These are phyloP conservation scores for Cyberlindnera saturnus DNA, from an alignment of 805 yeast genomes.

Conservation along the genomic window DNA sequence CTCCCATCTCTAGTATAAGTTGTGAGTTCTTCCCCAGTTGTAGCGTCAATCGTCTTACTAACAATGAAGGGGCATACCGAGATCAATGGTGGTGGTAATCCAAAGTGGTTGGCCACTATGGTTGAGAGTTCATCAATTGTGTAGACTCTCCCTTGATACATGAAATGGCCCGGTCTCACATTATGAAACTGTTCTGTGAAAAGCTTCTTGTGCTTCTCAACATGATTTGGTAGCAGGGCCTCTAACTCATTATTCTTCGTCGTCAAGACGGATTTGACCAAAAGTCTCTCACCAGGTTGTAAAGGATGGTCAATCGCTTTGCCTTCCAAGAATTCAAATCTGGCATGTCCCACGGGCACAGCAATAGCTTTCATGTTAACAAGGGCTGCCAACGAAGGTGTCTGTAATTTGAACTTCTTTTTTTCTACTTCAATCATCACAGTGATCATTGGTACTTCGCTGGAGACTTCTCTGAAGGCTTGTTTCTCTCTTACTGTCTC, in stretches of 20 bases:
- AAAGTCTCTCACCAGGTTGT: background rate
- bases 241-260: constrained; percentile 2
- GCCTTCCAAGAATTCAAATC: background rate
- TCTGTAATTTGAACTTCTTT: constrained; percentile 1
- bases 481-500: background rate
- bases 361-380: constrained; percentile 14
- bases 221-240: constrained; percentile 19
- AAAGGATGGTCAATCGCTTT: constrained; percentile 6
- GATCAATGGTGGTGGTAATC: constrained; percentile 10
- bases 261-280: constrained; percentile 4
- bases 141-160: constrained; percentile 2
- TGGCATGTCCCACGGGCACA: constrained; percentile 13
- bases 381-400: constrained; percentile 14
- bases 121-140: constrained; percentile 7
- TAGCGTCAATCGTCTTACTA: background rate
- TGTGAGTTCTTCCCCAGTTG: constrained; percentile 5
- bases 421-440: constrained; percentile 10
- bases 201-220: constrained; percentile 11
- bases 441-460: background rate
- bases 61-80: constrained; percentile 13
- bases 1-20: background rate
- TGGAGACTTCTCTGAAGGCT: background rate
- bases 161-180: constrained; percentile 7
- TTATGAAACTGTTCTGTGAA: background rate
- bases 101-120: constrained; percentile 2